These are phyloP conservation scores for Elongisporangium undulatum DNA, from an alignment of 352 stramenopile genomes.

Conservation along the genomic window DNA sequence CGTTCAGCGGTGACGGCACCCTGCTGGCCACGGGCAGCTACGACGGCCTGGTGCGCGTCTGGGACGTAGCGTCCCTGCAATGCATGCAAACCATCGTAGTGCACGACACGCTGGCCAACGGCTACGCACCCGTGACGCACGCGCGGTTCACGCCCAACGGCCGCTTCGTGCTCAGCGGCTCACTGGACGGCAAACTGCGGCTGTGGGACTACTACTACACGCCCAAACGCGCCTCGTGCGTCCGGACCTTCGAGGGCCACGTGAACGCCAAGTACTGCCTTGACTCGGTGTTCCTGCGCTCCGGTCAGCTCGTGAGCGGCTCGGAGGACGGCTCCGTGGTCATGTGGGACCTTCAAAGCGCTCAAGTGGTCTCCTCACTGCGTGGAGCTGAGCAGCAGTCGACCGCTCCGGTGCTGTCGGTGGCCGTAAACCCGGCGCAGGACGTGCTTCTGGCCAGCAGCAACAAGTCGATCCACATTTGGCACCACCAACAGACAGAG, in stretches of 20 bases:
- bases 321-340: slow-evolving; percentile 92
- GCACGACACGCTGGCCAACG: slow-evolving; percentile 15
- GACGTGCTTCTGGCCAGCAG: slow-evolving; percentile 70
- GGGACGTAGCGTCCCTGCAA: slow-evolving; percentile 95
- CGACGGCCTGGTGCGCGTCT: slow-evolving; percentile 89
- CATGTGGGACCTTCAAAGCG: slow-evolving; percentile 90
- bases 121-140: slow-evolving; percentile 56
- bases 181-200: slow-evolving; percentile 88
- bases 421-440: slow-evolving; percentile 69
- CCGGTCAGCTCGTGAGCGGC: slow-evolving; percentile 79
- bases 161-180: slow-evolving; percentile 90
- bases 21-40: slow-evolving; percentile 85
- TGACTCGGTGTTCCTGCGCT: slow-evolving; percentile 67
- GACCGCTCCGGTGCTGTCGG: slow-evolving; percentile 70
- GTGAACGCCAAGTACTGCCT: slow-evolving; percentile 87
- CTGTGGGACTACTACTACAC: slow-evolving; percentile 81
- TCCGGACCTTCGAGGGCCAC: slow-evolving; percentile 71
- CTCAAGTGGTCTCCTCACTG: slow-evolving; percentile 54
- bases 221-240: slow-evolving; percentile 35
- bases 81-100: slow-evolving; percentile 93
- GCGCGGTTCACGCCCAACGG: slow-evolving; percentile 94
- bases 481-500: slow-evolving; percentile 17
- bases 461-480: slow-evolving; percentile 66
- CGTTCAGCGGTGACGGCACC: slow-evolving; percentile 94
- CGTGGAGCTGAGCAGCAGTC: slow-evolving; percentile 47